Evolutionary conservation across 129 eudicot genomes (phyloP).

Genomic region (Artemisia tridentata): DNA sequence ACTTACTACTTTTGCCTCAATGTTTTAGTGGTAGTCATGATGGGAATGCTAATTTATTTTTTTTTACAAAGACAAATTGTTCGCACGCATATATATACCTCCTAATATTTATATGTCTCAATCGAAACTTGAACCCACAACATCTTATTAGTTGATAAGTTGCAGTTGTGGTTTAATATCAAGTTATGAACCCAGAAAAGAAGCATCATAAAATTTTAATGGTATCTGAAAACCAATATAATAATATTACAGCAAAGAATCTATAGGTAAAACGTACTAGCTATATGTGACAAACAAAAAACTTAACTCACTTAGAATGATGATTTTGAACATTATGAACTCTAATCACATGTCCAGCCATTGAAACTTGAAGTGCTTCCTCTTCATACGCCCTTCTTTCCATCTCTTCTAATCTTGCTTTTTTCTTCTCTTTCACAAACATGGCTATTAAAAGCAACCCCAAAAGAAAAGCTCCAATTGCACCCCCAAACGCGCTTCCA

Average conservation of each 20-base stretch:
- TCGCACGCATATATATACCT: too few relatives aligned
- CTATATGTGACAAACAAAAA: slow-evolving; percentile 11
- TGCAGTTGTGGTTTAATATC: too few relatives aligned
- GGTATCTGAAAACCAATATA: not conserved
- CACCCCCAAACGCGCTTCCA: slow-evolving; percentile 75
- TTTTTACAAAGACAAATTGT: too few relatives aligned
- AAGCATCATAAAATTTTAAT: not conserved
- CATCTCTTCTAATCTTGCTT: slow-evolving; percentile 72
- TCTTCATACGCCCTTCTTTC: slow-evolving; percentile 95
- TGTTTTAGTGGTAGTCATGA: too few relatives aligned
- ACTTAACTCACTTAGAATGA: slow-evolving; percentile 12
- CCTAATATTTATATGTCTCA: too few relatives aligned
- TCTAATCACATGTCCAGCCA: slow-evolving; percentile 91
- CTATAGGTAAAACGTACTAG: slow-evolving; percentile 6
- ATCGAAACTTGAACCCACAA: too few relatives aligned
- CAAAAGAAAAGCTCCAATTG: slow-evolving; percentile 62
- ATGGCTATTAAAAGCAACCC: slow-evolving; percentile 69
- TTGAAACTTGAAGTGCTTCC: slow-evolving; percentile 90
- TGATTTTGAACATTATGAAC: slow-evolving; percentile 43
- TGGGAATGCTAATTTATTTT: too few relatives aligned
- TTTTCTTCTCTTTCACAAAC: slow-evolving; percentile 85
- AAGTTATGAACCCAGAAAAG: not conserved
- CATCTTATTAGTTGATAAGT: too few relatives aligned
- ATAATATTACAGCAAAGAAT: slow-evolving; percentile 34
- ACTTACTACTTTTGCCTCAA: too few relatives aligned